phyloP scores from a whole-genome alignment of 148 eudicot genomes.

The Dianthus caryophyllus region DNA sequence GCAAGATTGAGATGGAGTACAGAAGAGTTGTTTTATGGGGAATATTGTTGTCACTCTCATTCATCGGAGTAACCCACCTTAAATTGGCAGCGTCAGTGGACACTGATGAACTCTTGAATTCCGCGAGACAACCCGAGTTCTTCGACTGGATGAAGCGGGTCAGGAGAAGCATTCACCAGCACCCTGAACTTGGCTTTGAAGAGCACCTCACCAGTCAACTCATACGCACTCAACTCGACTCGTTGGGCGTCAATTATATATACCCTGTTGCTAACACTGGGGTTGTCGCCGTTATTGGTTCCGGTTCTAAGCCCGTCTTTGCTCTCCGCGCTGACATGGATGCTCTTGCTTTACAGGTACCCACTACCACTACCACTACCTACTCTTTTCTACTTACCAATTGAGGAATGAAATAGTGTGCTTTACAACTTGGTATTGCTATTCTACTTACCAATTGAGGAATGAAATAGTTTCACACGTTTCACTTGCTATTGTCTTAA shows the following conservation, averaged over 20 bases:
- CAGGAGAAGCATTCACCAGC: slow-evolving; percentile 52
- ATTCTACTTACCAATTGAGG: no score
- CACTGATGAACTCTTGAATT: slow-evolving; percentile 37
- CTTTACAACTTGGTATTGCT: no score
- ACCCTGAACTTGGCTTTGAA: slow-evolving; percentile 63
- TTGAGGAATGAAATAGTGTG: no score
- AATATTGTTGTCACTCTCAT: background rate
- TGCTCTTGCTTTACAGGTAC: slow-evolving; percentile 70
- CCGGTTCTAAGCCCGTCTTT: slow-evolving; percentile 49
- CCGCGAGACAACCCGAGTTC: slow-evolving; percentile 49
- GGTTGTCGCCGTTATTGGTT: slow-evolving; percentile 52
- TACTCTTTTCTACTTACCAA: no score
- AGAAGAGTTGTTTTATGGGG: background rate
- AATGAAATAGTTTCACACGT: no score
- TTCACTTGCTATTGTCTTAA: no score
- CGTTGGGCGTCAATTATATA: slow-evolving; percentile 45
- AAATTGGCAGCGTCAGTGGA: slow-evolving; percentile 18
- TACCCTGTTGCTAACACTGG: slow-evolving; percentile 70
- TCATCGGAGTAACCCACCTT: background rate
- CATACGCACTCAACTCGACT: slow-evolving; percentile 50
- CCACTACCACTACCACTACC: no score
- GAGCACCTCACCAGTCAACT: slow-evolving; percentile 56
- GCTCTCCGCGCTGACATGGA: slow-evolving; percentile 78
- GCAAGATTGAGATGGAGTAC: background rate
- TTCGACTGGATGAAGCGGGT: slow-evolving; percentile 45